phyloP scores from a whole-genome alignment of 306 rosid genomes.

The Prunus persica region DNA sequence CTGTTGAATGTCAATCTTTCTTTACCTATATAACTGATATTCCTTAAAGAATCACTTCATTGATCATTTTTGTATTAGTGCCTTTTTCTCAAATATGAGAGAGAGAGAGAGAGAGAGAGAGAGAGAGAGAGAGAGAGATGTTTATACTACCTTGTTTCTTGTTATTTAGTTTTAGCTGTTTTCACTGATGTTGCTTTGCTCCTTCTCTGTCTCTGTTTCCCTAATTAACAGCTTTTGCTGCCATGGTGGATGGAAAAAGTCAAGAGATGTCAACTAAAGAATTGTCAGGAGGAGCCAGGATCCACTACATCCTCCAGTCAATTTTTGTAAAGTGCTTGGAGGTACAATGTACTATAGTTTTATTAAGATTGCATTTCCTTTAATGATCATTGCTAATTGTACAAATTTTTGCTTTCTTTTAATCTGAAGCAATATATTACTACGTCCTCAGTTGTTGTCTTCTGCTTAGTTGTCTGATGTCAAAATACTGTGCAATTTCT shows the following conservation, averaged over 20 bases:
- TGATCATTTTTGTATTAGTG: not conserved
- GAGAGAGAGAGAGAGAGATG: not conserved
- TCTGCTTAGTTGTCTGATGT: not conserved
- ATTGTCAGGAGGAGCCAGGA: slow-evolving; percentile 46
- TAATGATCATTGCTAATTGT: not conserved
- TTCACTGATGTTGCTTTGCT: not conserved
- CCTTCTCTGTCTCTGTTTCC: not conserved
- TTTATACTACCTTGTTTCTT: not conserved
- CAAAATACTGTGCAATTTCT: not conserved
- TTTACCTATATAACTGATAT: not conserved
- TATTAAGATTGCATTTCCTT: not conserved
- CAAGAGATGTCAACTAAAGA: slow-evolving; percentile 34
- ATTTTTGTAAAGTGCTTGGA: slow-evolving; percentile 48
- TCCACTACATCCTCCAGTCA: slow-evolving; percentile 46
- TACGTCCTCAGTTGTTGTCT: not conserved
- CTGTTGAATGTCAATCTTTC: not conserved
- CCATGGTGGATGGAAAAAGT: slow-evolving; percentile 42
- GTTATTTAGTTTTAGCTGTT: not conserved
- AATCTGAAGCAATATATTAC: not conserved
- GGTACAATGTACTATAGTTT: slow-evolving; percentile 22
- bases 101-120: not conserved
- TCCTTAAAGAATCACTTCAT: not conserved
- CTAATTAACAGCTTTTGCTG: slow-evolving; percentile 32
- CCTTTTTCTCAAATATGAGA: not conserved
- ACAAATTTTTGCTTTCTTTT: not conserved